phyloP scores from a whole-genome alignment of 1,284 basidiomycete genomes.

The Lignosus rhinocerotis region DNA sequence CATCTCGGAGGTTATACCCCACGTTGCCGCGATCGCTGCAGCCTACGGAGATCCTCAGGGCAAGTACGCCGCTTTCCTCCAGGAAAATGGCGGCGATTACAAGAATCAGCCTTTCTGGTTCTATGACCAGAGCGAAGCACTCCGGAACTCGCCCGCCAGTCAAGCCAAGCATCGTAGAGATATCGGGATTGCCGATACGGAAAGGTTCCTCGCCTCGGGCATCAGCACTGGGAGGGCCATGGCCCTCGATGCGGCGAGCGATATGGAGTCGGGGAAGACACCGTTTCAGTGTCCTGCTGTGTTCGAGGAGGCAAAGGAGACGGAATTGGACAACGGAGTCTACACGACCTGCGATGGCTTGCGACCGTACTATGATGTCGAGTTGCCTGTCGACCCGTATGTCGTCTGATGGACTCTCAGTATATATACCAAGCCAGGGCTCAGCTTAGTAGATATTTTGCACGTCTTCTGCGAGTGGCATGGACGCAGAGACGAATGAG shows the following conservation, averaged over 20 bases:
- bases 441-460: neutral
- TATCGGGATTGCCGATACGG: neutral
- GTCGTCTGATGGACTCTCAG: neutral
- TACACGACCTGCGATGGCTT: slow-evolving; percentile 50
- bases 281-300: slow-evolving; percentile 46
- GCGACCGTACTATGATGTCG: slow-evolving; percentile 39
- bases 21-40: slow-evolving; percentile 52
- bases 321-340: slow-evolving; percentile 52
- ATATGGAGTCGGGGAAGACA: slow-evolving; percentile 1
- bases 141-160: slow-evolving; percentile 33
- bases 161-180: slow-evolving; percentile 21
- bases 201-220: neutral
- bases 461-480: neutral
- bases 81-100: slow-evolving; percentile 44
- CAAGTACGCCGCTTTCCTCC: slow-evolving; percentile 50
- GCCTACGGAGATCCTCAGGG: slow-evolving; percentile 59
- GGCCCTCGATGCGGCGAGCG: slow-evolving; percentile 6
- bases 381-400: neutral
- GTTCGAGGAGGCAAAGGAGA: slow-evolving; percentile 34
- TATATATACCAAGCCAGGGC: neutral
- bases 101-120: slow-evolving; percentile 48
- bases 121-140: slow-evolving; percentile 46
- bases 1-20: slow-evolving; percentile 46
- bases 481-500: neutral
- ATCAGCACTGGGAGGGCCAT: neutral